A percentile compares a stretch with the other conserved stretches of the same genome.
These are phyloP conservation scores for Phytopythium helicoides DNA, from an alignment of 352 stramenopile species.

Conservation along the genomic window DNA sequence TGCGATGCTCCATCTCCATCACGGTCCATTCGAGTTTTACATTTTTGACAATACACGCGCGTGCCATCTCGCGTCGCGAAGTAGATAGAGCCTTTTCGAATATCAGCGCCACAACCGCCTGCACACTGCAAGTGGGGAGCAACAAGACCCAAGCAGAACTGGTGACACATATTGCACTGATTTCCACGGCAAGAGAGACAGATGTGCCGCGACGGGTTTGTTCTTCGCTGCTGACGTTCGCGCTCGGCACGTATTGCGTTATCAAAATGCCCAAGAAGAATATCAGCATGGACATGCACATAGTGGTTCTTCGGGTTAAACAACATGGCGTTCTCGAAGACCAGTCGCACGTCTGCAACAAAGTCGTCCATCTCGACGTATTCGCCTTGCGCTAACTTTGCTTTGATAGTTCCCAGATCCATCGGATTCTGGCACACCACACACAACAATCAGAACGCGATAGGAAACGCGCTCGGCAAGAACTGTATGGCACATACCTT, in stretches of 20 bases:
- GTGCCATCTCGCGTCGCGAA: conserved; percentile 74
- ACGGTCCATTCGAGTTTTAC: conserved; percentile 40
- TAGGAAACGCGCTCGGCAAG: background rate
- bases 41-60: conserved; percentile 80
- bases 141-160: conserved; percentile 62
- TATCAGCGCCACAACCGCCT: conserved; percentile 67
- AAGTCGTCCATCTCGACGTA: conserved; percentile 89
- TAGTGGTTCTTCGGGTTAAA: conserved; percentile 84
- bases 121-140: conserved; percentile 72
- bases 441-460: background rate
- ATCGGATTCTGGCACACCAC: conserved; percentile 65
- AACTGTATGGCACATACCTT: conserved; percentile 16
- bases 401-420: conserved; percentile 90
- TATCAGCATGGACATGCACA: conserved; percentile 65
- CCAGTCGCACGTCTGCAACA: conserved; percentile 70
- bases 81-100: conserved; percentile 77
- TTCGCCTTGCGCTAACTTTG: conserved; percentile 67
- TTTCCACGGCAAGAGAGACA: conserved; percentile 67
- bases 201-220: conserved; percentile 32
- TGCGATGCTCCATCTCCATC: conserved; percentile 10
- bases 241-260: conserved; percentile 40
- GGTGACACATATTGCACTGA: conserved; percentile 69
- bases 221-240: conserved; percentile 45
- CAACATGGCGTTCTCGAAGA: conserved; percentile 89
- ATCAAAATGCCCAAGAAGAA: conserved; percentile 70